phyloP scores from a whole-genome alignment of 345 rosid genomes.

The Rhizophora mangle region DNA sequence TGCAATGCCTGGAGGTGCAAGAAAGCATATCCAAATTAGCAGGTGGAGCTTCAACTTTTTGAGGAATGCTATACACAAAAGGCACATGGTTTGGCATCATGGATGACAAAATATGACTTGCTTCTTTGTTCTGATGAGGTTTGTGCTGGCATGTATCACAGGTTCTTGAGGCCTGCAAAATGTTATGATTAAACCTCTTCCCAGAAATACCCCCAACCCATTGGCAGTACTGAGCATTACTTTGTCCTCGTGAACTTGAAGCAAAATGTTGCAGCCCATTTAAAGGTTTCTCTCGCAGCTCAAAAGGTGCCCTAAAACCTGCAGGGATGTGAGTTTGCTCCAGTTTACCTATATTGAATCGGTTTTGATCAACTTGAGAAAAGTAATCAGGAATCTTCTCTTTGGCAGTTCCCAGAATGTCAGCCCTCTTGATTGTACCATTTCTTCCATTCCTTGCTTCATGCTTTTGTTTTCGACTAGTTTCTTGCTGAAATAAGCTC shows the following conservation, averaged over 20 bases:
- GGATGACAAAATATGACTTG: slow-evolving; percentile 47
- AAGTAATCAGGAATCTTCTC: slow-evolving; percentile 42
- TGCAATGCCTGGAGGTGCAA: slow-evolving; percentile 23
- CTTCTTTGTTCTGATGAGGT: slow-evolving; percentile 47
- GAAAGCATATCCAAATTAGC: slow-evolving; percentile 32
- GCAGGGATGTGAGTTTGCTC: slow-evolving; percentile 41
- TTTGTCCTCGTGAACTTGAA: slow-evolving; percentile 34
- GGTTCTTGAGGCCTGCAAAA: slow-evolving; percentile 31
- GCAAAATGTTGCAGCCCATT: slow-evolving; percentile 40
- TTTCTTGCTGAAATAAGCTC: slow-evolving; percentile 41
- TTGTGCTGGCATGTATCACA: slow-evolving; percentile 47
- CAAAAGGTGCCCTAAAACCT: slow-evolving; percentile 36
- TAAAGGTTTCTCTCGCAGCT: slow-evolving; percentile 41
- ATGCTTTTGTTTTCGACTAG: slow-evolving; percentile 36
- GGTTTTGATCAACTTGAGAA: slow-evolving; percentile 35
- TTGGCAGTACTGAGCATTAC: slow-evolving; percentile 35
- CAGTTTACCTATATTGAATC: slow-evolving; percentile 26
- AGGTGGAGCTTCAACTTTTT: slow-evolving; percentile 32
- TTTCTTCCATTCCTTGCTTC: slow-evolving; percentile 40
- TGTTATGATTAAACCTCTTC: slow-evolving; percentile 35
- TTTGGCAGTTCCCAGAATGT: slow-evolving; percentile 27
- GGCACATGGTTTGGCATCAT: slow-evolving; percentile 45
- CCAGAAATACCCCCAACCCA: slow-evolving; percentile 46
- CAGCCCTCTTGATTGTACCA: slow-evolving; percentile 30
- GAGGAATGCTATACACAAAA: slow-evolving; percentile 35